Conservation (phyloP, 495 filamentous ascomycete species). For the Lasiosphaeria ovina region DNA sequence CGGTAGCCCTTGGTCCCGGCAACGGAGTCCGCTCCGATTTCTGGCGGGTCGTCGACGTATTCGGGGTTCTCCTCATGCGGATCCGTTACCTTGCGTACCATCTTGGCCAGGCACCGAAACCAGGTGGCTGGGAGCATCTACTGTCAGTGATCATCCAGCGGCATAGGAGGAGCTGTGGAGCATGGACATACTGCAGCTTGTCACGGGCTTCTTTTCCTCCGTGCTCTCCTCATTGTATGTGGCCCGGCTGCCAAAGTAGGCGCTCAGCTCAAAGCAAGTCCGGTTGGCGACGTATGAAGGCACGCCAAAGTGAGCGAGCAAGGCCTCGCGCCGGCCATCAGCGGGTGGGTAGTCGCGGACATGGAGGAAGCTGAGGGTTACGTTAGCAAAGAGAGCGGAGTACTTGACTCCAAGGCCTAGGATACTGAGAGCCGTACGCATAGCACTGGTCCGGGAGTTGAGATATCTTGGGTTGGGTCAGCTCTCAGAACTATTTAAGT, state of each 20-base stretch:
- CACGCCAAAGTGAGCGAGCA: slow-evolving; percentile 23
- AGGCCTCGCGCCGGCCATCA: slow-evolving; percentile 10
- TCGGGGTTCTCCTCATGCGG: slow-evolving; percentile 16
- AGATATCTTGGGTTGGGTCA: slow-evolving; percentile 5
- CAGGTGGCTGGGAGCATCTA: slow-evolving; percentile 17
- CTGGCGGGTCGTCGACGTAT: slow-evolving; percentile 9
- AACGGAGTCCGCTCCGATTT: neutral
- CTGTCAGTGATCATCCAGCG: neutral
- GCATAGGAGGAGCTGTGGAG: neutral
- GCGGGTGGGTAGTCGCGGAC: slow-evolving; percentile 11
- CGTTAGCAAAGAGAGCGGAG: neutral
- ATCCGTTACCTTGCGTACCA: slow-evolving; percentile 19
- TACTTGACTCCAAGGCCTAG: too few relatives aligned
- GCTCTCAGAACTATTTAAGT: neutral
- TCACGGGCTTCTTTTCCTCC: slow-evolving; percentile 5
- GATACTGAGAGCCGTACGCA: slow-evolving; percentile 7
- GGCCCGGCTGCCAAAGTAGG: slow-evolving; percentile 21
- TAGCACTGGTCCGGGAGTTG: slow-evolving; percentile 20
- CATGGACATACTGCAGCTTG: slow-evolving; percentile 11
- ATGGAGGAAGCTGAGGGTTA: slow-evolving; percentile 17
- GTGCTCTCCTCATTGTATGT: slow-evolving; percentile 9
- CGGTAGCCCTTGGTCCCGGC: slow-evolving; percentile 11
- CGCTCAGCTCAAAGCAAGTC: slow-evolving; percentile 28
- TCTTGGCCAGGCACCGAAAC: slow-evolving; percentile 23
- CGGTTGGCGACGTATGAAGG: slow-evolving; percentile 21